These are phyloP conservation scores for Dalechampia spathulata DNA, from an alignment of 441 rosid species.

Conservation along the genomic window DNA sequence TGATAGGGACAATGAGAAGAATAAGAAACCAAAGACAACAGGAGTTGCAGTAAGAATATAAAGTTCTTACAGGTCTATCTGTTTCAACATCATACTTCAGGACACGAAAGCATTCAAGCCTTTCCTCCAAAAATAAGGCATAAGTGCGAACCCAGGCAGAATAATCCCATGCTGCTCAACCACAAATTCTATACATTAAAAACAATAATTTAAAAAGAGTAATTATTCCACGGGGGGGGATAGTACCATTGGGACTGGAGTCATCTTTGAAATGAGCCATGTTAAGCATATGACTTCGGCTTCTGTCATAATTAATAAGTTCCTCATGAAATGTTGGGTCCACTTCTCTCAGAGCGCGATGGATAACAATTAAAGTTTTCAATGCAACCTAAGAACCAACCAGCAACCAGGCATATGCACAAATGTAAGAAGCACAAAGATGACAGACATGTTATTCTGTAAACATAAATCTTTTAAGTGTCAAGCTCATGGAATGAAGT, in stretches of 20 bases:
- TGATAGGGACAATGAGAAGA: not conserved
- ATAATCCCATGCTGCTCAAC: slow-evolving; percentile 76
- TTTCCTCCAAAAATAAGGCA: slow-evolving; percentile 87
- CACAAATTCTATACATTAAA: slow-evolving; percentile 19
- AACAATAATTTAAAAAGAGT: slow-evolving; percentile 13
- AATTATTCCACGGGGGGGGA: not conserved
- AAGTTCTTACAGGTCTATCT: slow-evolving; percentile 63
- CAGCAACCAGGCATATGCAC: slow-evolving; percentile 5
- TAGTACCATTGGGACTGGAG: slow-evolving; percentile 82
- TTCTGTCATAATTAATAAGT: slow-evolving; percentile 81
- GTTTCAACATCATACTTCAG: slow-evolving; percentile 82
- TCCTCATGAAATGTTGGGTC: slow-evolving; percentile 97
- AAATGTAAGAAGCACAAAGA: not conserved
- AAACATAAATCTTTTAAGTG: not conserved
- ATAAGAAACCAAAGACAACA: slow-evolving; percentile 1
- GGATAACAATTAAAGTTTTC: slow-evolving; percentile 85
- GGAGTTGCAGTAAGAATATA: not conserved
- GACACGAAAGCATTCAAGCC: slow-evolving; percentile 84
- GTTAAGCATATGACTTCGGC: slow-evolving; percentile 86
- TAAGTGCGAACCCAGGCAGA: slow-evolving; percentile 91
- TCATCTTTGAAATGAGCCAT: slow-evolving; percentile 97
- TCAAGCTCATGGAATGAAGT: not conserved
- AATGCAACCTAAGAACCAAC: slow-evolving; percentile 62
- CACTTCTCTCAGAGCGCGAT: slow-evolving; percentile 96
- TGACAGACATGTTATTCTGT: not conserved